Evolutionary conservation across 2,329 filamentous ascomycete species (phyloP).

Genomic region (Apiospora koreana): DNA sequence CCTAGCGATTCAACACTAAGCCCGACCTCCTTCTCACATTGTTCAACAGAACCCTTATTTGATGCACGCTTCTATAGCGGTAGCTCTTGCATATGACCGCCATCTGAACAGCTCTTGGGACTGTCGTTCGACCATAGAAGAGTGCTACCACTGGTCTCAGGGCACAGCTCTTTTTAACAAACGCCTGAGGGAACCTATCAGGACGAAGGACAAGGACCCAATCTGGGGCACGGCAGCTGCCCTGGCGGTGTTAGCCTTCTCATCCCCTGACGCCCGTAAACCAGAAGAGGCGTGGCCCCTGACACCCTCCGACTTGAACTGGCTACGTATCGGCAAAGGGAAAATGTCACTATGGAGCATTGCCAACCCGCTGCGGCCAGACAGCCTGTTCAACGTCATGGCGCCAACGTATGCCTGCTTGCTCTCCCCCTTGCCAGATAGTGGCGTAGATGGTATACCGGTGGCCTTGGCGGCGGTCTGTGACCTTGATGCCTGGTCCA

Average conservation of each 20-base stretch:
- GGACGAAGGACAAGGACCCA: slow-evolving; percentile 40
- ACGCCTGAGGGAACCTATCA: slow-evolving; percentile 35
- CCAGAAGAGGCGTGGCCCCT: slow-evolving; percentile 38
- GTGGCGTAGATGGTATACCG: slow-evolving; percentile 29
- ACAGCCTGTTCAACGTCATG: slow-evolving; percentile 38
- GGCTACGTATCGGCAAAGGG: slow-evolving; percentile 34
- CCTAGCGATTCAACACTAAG: not conserved
- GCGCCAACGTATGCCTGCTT: slow-evolving; percentile 37
- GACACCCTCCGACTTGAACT: slow-evolving; percentile 30
- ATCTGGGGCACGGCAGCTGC: slow-evolving; percentile 49
- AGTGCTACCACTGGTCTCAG: slow-evolving; percentile 46
- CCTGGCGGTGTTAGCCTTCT: slow-evolving; percentile 41
- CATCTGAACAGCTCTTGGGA: slow-evolving; percentile 25
- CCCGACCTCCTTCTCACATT: slow-evolving; percentile 15
- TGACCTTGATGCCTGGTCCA: slow-evolving; percentile 31
- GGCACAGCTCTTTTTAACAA: slow-evolving; percentile 42
- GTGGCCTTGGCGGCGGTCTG: slow-evolving; percentile 26
- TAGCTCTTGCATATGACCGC: slow-evolving; percentile 42
- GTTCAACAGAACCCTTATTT: slow-evolving; percentile 40
- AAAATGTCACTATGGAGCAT: slow-evolving; percentile 40
- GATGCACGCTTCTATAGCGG: slow-evolving; percentile 47
- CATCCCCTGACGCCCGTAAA: slow-evolving; percentile 36
- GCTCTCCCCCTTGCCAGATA: slow-evolving; percentile 32
- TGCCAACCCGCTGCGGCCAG: slow-evolving; percentile 34
- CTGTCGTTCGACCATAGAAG: slow-evolving; percentile 33